phyloP scores from a whole-genome alignment of 768 basidiomycete genomes.

The Lactarius quietus region DNA sequence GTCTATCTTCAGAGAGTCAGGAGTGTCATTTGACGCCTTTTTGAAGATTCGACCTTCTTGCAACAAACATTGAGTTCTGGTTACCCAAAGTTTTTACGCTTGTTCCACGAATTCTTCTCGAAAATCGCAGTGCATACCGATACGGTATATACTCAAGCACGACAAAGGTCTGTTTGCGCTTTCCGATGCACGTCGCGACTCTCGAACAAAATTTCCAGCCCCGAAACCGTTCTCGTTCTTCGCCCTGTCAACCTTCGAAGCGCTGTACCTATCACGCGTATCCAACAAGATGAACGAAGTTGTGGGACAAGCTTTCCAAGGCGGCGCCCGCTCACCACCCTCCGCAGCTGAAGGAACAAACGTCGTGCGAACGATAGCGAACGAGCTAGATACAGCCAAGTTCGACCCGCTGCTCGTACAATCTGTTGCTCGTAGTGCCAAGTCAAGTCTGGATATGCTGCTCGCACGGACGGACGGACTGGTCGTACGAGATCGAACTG shows the following conservation, averaged over 20 bases:
- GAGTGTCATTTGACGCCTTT: background rate
- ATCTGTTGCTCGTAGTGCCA: constrained; percentile 72
- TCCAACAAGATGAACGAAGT: constrained; percentile 80
- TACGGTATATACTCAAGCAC: constrained; percentile 77
- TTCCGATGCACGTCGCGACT: background rate
- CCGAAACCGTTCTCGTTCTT: constrained; percentile 87
- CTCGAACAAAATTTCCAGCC: constrained; percentile 44
- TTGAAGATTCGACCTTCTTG: constrained; percentile 79
- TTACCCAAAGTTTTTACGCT: constrained; percentile 81
- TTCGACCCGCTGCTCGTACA: constrained; percentile 88
- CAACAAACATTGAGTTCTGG: constrained; percentile 85
- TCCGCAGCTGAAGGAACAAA: constrained; percentile 72
- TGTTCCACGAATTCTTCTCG: constrained; percentile 96
- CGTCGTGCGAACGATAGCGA: constrained; percentile 72
- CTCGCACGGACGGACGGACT: constrained; percentile 59
- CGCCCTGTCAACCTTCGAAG: constrained; percentile 83
- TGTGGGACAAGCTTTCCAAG: constrained; percentile 71
- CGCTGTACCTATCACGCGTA: constrained; percentile 83
- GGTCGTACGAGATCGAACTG: constrained; percentile 75
- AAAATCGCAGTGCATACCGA: constrained; percentile 96
- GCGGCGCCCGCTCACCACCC: constrained; percentile 66
- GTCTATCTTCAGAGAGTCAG: background rate
- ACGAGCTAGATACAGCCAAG: constrained; percentile 89
- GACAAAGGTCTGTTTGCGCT: constrained; percentile 65
- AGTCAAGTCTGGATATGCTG: constrained; percentile 65